These are phyloP conservation scores for Komagataella ulmi DNA, from an alignment of 805 yeast species.

Conservation along the genomic window DNA sequence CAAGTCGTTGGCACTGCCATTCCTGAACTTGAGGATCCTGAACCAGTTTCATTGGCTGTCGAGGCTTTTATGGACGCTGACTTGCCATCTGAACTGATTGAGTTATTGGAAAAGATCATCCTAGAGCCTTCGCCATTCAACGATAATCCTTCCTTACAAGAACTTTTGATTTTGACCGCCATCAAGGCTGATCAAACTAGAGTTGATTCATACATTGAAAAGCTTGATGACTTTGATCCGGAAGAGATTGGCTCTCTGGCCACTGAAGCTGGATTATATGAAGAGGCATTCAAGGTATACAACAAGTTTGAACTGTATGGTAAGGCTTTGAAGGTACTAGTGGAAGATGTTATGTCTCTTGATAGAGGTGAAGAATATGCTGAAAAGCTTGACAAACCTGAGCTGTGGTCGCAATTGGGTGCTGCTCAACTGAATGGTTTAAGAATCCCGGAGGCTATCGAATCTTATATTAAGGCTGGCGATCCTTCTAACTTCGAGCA, in stretches of 20 bases:
- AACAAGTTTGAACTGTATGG: constrained; percentile 66
- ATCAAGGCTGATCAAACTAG: constrained; percentile 87
- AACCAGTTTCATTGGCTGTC: constrained; percentile 86
- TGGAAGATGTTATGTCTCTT: constrained; percentile 85
- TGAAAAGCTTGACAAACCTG: constrained; percentile 75
- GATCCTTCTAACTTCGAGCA: constrained; percentile 84
- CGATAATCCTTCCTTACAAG: constrained; percentile 91
- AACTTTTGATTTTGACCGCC: constrained; percentile 84
- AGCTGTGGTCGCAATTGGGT: constrained; percentile 91
- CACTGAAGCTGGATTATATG: constrained; percentile 75
- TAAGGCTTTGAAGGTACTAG: constrained; percentile 81
- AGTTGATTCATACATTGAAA: constrained; percentile 74
- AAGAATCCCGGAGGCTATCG: constrained; percentile 83
- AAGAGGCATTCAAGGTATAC: constrained; percentile 91
- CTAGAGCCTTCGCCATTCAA: constrained; percentile 95
- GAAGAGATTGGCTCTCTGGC: constrained; percentile 88
- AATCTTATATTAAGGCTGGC: constrained; percentile 81
- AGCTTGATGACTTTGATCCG: constrained; percentile 83
- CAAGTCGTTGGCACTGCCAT: constrained; percentile 94
- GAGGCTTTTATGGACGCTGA: constrained; percentile 95
- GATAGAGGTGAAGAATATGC: constrained; percentile 93
- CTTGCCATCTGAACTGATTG: constrained; percentile 85
- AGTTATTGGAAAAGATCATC: constrained; percentile 88
- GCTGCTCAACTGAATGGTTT: constrained; percentile 91
- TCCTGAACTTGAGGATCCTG: constrained; percentile 87